Percentiles rank a stretch among this genome's conserved stretches.
These are phyloP conservation scores for Diutina mesorugosa DNA, from an alignment of 1,139 yeast species.

Conservation along the genomic window DNA sequence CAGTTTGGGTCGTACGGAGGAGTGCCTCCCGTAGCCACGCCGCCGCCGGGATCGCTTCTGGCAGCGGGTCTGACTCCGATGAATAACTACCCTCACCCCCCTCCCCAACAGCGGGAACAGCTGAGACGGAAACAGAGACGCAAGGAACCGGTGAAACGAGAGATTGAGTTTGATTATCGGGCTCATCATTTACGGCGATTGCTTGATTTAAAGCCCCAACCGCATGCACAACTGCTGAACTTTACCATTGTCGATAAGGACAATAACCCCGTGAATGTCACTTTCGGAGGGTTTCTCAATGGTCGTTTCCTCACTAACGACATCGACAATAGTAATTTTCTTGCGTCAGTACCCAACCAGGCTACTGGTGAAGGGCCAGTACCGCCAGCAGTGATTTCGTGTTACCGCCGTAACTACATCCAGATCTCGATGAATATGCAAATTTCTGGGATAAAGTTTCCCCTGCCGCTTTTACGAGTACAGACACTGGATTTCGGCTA, in stretches of 20 bases:
- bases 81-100: not conserved
- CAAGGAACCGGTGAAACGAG: not conserved
- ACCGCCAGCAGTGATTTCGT: constrained; percentile 19
- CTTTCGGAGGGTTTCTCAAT: constrained; percentile 25
- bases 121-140: not conserved
- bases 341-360: constrained; percentile 8
- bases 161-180: not conserved
- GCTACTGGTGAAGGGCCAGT: constrained; percentile 2
- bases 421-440: constrained; percentile 25
- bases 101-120: not conserved
- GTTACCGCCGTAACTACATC: constrained; percentile 33
- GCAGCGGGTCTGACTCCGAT: not conserved
- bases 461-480: not conserved
- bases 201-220: not conserved
- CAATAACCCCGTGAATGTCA: not conserved
- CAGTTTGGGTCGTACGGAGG: not conserved
- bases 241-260: not conserved
- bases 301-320: constrained; percentile 33
- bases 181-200: not conserved
- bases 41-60: not conserved
- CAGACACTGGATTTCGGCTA: constrained; percentile 1
- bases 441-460: constrained; percentile 6
- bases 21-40: not conserved
- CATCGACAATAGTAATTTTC: constrained; percentile 25
- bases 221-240: not conserved